Conservation (phyloP, 345 rosid species). For the Rhodamnia rubescens region DNA sequence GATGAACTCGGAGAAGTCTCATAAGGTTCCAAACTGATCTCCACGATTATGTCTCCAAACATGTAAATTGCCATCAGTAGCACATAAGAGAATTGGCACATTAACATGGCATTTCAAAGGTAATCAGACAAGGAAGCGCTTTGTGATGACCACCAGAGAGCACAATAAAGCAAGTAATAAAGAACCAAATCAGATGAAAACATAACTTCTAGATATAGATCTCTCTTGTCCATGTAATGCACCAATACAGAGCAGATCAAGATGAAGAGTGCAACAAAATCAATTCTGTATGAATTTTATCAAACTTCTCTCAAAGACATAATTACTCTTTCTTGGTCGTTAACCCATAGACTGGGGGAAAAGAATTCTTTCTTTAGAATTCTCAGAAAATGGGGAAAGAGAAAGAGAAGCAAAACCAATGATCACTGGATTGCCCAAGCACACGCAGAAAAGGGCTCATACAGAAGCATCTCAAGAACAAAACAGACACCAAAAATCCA, state of each 20-base stretch:
- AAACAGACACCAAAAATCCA: neutral
- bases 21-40: neutral
- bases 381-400: neutral
- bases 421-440: neutral
- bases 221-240: neutral
- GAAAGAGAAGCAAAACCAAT: too few species aligned
- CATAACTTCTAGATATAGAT: neutral
- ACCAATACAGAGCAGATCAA: neutral
- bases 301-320: neutral
- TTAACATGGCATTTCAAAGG: too few species aligned
- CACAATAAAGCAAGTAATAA: neutral
- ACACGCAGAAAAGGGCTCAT: neutral
- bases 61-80: neutral
- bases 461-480: neutral
- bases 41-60: neutral
- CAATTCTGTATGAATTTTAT: neutral
- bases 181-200: neutral
- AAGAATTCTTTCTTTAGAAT: neutral
- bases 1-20: neutral
- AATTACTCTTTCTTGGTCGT: neutral
- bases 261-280: too few species aligned
- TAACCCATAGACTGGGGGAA: neutral
- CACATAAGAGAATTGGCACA: too few species aligned
- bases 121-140: neutral
- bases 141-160: neutral